A percentile compares a stretch with the other conserved stretches of the same genome.
Evolutionary conservation across 2,329 filamentous ascomycete species (phyloP).

Genomic region (Trichoderma sp.): DNA sequence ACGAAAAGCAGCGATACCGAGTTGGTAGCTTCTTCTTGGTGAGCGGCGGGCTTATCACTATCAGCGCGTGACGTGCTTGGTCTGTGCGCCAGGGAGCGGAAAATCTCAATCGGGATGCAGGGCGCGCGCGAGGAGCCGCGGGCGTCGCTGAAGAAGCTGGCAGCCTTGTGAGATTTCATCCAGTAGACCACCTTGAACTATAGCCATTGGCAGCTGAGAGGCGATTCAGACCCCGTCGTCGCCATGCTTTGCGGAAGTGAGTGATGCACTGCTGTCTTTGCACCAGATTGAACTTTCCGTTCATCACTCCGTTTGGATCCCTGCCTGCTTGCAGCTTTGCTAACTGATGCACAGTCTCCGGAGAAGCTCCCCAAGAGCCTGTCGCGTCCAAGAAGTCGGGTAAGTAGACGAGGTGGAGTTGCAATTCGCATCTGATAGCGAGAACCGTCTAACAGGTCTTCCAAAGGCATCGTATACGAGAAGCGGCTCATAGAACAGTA

Average conservation of each 20-base stretch:
- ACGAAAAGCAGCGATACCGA: constrained; percentile 34
- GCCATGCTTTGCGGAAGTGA: constrained; percentile 54
- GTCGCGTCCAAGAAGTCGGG: constrained; percentile 94
- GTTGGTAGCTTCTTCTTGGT: not conserved
- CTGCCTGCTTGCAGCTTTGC: constrained; percentile 20
- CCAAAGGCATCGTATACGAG: constrained; percentile 82
- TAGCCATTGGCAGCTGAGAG: constrained; percentile 36
- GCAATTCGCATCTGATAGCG: not conserved
- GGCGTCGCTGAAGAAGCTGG: not conserved
- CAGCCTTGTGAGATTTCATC: constrained; percentile 12
- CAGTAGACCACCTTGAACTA: constrained; percentile 27
- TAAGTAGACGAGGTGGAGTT: constrained; percentile 48
- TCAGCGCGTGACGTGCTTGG: constrained; percentile 26
- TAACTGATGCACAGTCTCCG: constrained; percentile 68
- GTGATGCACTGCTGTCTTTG: constrained; percentile 20
- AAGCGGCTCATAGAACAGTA: constrained; percentile 94
- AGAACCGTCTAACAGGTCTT: not conserved
- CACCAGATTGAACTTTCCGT: not conserved
- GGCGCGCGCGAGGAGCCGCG: constrained; percentile 18
- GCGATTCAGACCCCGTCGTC: constrained; percentile 36
- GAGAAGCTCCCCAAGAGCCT: constrained; percentile 91
- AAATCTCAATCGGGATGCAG: constrained; percentile 31
- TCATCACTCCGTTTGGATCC: no score
- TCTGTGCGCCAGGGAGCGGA: constrained; percentile 27
- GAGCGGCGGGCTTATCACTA: constrained; percentile 13